Conservation (phyloP, 441 rosid species). For the Croton laevigatus region DNA sequence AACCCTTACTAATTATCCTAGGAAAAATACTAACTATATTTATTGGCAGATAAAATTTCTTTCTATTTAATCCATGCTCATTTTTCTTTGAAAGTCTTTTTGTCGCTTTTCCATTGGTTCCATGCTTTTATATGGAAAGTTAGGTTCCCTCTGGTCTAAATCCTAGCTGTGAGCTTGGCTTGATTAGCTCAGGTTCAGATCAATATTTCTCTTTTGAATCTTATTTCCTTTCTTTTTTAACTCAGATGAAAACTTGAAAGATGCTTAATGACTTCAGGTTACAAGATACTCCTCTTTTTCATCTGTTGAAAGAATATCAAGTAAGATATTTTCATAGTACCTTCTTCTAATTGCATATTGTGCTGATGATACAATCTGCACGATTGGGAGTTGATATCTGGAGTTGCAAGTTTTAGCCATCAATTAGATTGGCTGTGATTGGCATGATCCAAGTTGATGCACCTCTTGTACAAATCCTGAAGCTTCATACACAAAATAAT, state of each 20-base stretch:
- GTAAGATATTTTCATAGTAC: slow-evolving; percentile 50
- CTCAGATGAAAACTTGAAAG: slow-evolving; percentile 59
- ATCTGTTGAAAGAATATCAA: slow-evolving; percentile 77
- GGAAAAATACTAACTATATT: background rate
- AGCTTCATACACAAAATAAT: slow-evolving; percentile 58
- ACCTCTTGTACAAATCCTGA: slow-evolving; percentile 71
- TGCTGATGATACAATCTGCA: slow-evolving; percentile 89
- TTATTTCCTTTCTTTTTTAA: slow-evolving; percentile 58
- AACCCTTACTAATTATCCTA: background rate
- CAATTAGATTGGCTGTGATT: slow-evolving; percentile 55
- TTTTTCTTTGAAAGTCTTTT: background rate
- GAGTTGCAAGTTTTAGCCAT: slow-evolving; percentile 65
- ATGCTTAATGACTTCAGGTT: slow-evolving; percentile 68
- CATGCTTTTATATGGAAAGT: slow-evolving; percentile 57
- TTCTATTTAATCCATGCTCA: background rate
- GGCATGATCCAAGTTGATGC: slow-evolving; percentile 71
- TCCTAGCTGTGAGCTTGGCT: slow-evolving; percentile 76
- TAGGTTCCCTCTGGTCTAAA: slow-evolving; percentile 84
- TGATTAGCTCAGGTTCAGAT: slow-evolving; percentile 80
- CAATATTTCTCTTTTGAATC: slow-evolving; percentile 61
- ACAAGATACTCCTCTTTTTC: slow-evolving; percentile 81
- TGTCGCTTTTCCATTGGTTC: background rate
- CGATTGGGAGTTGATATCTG: slow-evolving; percentile 46
- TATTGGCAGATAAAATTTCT: background rate
- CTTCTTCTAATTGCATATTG: slow-evolving; percentile 86